These are phyloP conservation scores for Tephrocybe sp. DNA, from an alignment of 768 basidiomycete species.

Conservation along the genomic window DNA sequence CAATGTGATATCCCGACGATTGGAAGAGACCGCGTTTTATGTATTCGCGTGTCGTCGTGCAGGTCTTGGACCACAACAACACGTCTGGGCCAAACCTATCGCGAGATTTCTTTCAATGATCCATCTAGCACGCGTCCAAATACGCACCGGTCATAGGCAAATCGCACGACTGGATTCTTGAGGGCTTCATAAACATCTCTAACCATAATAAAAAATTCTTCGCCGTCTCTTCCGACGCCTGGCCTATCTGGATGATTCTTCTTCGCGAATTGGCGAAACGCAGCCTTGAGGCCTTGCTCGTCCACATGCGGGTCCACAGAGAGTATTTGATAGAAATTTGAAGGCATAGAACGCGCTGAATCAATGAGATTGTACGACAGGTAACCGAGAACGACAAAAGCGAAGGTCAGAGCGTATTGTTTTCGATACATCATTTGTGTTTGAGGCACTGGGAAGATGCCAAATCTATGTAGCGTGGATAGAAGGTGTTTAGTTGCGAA, in stretches of 20 bases:
- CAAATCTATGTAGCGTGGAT: constrained; percentile 39
- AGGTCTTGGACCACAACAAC: constrained; percentile 59
- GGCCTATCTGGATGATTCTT: constrained; percentile 77
- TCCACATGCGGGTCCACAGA: constrained; percentile 63
- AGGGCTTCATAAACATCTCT: constrained; percentile 77
- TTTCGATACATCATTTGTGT: constrained; percentile 43
- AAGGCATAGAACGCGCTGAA: constrained; percentile 53
- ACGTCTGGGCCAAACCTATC: constrained; percentile 77
- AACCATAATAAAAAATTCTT: constrained; percentile 66
- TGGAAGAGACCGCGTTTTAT: constrained; percentile 63
- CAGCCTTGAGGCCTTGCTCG: constrained; percentile 64
- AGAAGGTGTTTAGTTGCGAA: constrained; percentile 55
- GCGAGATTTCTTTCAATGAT: not conserved
- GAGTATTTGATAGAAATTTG: constrained; percentile 81
- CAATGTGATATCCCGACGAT: constrained; percentile 66
- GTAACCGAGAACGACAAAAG: constrained; percentile 64
- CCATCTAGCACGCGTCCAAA: not conserved
- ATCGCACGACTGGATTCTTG: constrained; percentile 73
- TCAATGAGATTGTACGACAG: constrained; percentile 65
- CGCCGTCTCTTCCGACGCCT: constrained; percentile 53
- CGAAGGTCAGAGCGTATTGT: constrained; percentile 66
- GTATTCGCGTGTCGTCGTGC: constrained; percentile 70
- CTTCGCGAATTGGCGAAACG: constrained; percentile 75
- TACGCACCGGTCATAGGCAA: constrained; percentile 80
- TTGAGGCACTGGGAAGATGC: constrained; percentile 23